Evolutionary conservation across 2,329 filamentous ascomycete species (phyloP), one percentile per base, ranked within the genome.

Genomic region (Botryotinia calthae): DNA sequence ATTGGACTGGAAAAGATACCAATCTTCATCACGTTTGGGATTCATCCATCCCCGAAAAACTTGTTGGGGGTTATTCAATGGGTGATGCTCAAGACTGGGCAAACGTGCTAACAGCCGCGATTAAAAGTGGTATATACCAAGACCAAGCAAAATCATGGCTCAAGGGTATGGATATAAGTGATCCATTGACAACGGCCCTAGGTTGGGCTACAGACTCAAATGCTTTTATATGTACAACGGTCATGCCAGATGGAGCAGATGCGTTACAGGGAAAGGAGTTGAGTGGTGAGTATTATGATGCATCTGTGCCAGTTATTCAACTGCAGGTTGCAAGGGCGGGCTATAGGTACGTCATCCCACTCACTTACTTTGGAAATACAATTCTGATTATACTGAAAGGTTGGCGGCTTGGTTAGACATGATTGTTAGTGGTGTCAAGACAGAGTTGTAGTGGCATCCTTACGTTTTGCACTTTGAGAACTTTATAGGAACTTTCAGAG

Each of bases 21-120:
- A 94, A 94, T 79, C 84, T 94, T 59, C 92, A 94, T 79, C 86
- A 90, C 73, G 87, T 93, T 25, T 94, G 91, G 91, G 92, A 94
- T 79, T 88, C 87, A 70, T 87, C 86, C 76, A 93, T 93, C 75
- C 86, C 88, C 0, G 90, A 92, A 82, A 87, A 90, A 78, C 82
- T 88, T 78, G 83, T 91, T 1, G 90, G 90, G 3, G 87, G 85
- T n/a, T 87, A 79, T 81, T 84, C 81, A 80, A 86, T 80, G 1
- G 80, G 81, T 8, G 82, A 85, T 63, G 89, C 88, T 2, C 80
- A 83, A 68, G 80, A 79, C 59, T 92, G 90, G 87, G 87, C 90
- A 1, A 82, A 83, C n/a, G 81, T 84, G 71, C 84, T 93, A 34
- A 84, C 85, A 10, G 76, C 80, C 1, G 84, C 86, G 76, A 90